Evolutionary conservation across 768 basidiomycete genomes (phyloP).

Genomic region (Termitomyces sp.): DNA sequence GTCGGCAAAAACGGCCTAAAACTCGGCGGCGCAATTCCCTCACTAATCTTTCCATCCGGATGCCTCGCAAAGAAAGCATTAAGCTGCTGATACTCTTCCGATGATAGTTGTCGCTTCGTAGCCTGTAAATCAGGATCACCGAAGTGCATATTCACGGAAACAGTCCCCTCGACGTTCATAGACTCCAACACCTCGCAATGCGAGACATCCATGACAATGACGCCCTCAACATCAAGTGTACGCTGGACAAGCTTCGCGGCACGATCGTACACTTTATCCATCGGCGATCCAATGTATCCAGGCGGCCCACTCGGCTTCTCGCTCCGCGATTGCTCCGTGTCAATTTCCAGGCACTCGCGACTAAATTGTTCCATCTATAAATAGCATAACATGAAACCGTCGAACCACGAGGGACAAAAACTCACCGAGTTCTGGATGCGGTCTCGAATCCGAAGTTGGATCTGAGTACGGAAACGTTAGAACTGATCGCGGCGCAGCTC

Average conservation of each 20-base stretch:
- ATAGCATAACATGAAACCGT: not conserved
- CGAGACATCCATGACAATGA: constrained; percentile 88
- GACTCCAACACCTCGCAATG: constrained; percentile 85
- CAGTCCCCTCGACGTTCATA: constrained; percentile 49
- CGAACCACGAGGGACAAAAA: constrained; percentile 1
- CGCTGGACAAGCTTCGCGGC: constrained; percentile 85
- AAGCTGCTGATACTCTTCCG: constrained; percentile 70
- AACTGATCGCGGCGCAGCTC: not conserved
- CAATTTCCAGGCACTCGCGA: constrained; percentile 90
- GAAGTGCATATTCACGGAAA: constrained; percentile 67
- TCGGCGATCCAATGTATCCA: constrained; percentile 39
- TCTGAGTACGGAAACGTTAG: constrained; percentile 32
- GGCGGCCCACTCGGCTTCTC: constrained; percentile 24
- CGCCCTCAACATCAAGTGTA: constrained; percentile 89
- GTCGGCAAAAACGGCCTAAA: constrained; percentile 79
- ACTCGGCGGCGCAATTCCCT: constrained; percentile 79
- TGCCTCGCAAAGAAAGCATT: constrained; percentile 72
- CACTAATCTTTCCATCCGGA: constrained; percentile 84
- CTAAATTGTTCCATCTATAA: constrained; percentile 90
- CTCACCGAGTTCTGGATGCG: constrained; percentile 85
- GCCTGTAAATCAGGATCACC: constrained; percentile 52
- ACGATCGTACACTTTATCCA: constrained; percentile 89
- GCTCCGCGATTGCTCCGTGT: constrained; percentile 45
- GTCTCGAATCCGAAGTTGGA: constrained; percentile 86
- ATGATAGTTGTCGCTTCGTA: constrained; percentile 49